Evolutionary conservation across 225 moss, liverwort and hornwort genomes (phyloP), one percentile per base, ranked within the genome.

Genomic region (Rhytidiadelphus loreus): DNA sequence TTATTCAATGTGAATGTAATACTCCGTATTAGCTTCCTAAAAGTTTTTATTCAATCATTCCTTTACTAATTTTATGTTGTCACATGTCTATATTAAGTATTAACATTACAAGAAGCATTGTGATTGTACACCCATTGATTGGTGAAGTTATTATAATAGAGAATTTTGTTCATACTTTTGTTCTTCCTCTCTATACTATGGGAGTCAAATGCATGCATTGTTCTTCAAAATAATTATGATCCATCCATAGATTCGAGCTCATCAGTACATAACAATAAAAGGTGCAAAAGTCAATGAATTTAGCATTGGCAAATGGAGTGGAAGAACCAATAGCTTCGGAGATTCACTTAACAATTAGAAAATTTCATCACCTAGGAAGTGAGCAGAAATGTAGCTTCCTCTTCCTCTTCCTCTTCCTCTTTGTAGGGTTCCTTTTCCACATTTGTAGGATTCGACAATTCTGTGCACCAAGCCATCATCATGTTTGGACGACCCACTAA

Each of bases 71-170:
- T 56, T 7, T n/a, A 16, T 11, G 3, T 21, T 21, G 1, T 16
- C n/a, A 55, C 10, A 78, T n/a, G 1, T 78, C n/a, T 37, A 26
- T 25, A 16, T 77, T 52, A 24, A 37, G 16, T 24, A 16, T 77
- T 53, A 25, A 37, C 6, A n/a, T 4, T n/a, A 24, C 2, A n/a
- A 26, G 1, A 26, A 7, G 1, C n/a, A 56, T 56, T 56, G 25
- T 10, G 56, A 6, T n/a, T 0, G 0, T 37, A 0, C 0, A 37
- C 16, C 15, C 9, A 37, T 55, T 24, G 3, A 24, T n/a, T n/a
- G 11, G 0, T 39, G 7, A 16, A n/a, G 4, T 11, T 0, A 3
- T 39, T 18, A 12, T 57, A 11, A 39, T 7, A 57, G 1, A 26
- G 1, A n/a, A 39, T 26, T 78, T 37, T 37, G 10, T n/a, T 4